phyloP scores from a whole-genome alignment of 345 rosid species.

The Rhizophora mangle region DNA sequence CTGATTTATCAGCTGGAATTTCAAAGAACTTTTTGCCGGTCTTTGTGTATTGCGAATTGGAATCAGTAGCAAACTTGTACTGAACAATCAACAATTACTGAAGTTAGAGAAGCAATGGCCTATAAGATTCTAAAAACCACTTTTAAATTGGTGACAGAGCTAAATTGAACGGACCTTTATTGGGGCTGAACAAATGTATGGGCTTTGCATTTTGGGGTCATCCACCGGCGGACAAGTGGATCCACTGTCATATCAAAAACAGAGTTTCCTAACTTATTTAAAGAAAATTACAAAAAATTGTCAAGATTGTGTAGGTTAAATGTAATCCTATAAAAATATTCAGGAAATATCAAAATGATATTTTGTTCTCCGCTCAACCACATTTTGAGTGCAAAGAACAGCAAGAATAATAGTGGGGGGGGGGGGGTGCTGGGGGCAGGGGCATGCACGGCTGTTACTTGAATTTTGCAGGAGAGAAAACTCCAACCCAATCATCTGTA shows the following conservation, averaged over 20 bases:
- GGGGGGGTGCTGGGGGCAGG: too few species aligned
- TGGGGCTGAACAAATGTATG: slow-evolving; percentile 78
- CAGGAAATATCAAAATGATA: background rate
- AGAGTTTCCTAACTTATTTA: background rate
- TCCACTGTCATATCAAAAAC: slow-evolving; percentile 40
- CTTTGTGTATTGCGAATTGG: slow-evolving; percentile 41
- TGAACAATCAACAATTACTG: slow-evolving; percentile 26
- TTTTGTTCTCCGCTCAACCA: background rate
- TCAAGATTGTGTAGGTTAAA: background rate
- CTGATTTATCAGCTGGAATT: slow-evolving; percentile 81
- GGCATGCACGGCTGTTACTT: slow-evolving; percentile 40
- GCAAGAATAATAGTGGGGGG: background rate
- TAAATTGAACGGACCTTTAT: slow-evolving; percentile 53
- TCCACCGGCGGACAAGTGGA: slow-evolving; percentile 48
- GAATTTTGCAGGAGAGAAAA: slow-evolving; percentile 82
- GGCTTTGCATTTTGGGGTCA: slow-evolving; percentile 50
- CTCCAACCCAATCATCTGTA: slow-evolving; percentile 80
- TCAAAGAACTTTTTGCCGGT: slow-evolving; percentile 58
- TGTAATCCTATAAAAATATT: background rate
- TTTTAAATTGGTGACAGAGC: background rate
- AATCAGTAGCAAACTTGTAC: slow-evolving; percentile 62
- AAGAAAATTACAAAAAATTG: background rate
- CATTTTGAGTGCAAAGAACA: background rate
- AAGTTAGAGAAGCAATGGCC: background rate
- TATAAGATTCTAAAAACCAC: background rate